Evolutionary conservation across 2,329 filamentous ascomycete genomes (phyloP).

Genomic region (Periconia sp.): DNA sequence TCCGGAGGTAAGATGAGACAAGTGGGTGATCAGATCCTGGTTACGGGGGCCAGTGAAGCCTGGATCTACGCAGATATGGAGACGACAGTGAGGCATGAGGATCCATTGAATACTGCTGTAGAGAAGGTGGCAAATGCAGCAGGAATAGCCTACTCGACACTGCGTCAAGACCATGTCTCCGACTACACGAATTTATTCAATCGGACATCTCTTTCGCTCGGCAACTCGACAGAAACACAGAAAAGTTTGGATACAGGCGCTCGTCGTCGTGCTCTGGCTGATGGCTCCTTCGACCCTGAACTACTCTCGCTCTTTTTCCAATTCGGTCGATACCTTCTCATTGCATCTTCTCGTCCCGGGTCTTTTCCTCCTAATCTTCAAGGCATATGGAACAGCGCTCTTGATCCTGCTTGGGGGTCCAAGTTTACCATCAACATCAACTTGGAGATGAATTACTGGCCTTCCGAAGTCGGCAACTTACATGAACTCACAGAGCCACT

Average conservation of each 20-base stretch:
- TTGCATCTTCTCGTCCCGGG: conserved; percentile 55
- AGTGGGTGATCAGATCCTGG: background rate
- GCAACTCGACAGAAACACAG: background rate
- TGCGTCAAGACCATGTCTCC: background rate
- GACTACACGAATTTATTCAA: background rate
- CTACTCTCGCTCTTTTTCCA: conserved; percentile 58
- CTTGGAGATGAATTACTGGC: conserved; percentile 64
- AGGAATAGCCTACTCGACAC: background rate
- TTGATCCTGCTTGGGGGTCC: conserved; percentile 53
- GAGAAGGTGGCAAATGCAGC: background rate
- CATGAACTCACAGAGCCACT: conserved; percentile 49
- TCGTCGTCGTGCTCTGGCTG: background rate
- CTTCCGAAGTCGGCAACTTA: conserved; percentile 56
- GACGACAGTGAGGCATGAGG: background rate
- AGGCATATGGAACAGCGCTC: conserved; percentile 56
- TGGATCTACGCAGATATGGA: background rate
- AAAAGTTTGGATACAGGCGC: background rate
- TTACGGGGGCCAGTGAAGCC: background rate
- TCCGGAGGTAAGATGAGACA: background rate
- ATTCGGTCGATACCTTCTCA: conserved; percentile 57
- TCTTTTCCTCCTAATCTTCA: conserved; percentile 59
- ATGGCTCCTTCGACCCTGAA: conserved; percentile 46
- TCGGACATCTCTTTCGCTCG: background rate
- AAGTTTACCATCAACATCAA: conserved; percentile 65
- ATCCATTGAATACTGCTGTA: background rate